phyloP scores from a whole-genome alignment of 495 filamentous ascomycete species.

The Penicillium coprophilum region DNA sequence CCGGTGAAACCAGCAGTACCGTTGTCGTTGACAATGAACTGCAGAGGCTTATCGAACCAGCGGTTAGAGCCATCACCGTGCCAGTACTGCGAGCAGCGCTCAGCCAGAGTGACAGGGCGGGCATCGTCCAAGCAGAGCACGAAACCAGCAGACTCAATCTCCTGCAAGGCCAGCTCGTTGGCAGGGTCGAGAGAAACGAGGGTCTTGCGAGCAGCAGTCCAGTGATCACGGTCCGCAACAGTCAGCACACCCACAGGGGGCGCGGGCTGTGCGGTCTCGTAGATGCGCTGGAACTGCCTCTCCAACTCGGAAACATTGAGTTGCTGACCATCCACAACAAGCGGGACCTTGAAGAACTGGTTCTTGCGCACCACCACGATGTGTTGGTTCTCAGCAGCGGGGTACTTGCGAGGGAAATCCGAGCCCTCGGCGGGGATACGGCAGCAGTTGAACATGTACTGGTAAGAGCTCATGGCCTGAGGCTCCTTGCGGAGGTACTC shows the following conservation, averaged over 20 bases:
- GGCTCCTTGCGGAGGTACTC: constrained; percentile 97
- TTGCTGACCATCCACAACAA: constrained; percentile 74
- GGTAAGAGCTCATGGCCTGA: constrained; percentile 94
- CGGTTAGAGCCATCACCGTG: constrained; percentile 94
- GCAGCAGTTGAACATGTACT: constrained; percentile 98
- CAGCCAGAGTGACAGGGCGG: constrained; percentile 87
- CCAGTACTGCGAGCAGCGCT: constrained; percentile 96
- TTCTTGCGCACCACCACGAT: constrained; percentile 91
- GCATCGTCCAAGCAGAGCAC: constrained; percentile 93
- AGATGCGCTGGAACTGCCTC: constrained; percentile 80
- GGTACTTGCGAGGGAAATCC: constrained; percentile 83
- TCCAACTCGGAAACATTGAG: constrained; percentile 87
- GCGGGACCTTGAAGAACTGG: constrained; percentile 85
- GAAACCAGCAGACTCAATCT: constrained; percentile 89
- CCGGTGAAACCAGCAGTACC: constrained; percentile 97
- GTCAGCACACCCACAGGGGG: constrained; percentile 85
- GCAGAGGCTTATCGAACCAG: constrained; percentile 97
- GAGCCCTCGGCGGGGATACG: constrained; percentile 79
- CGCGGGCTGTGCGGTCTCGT: constrained; percentile 66
- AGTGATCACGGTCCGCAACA: constrained; percentile 86
- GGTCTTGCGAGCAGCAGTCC: constrained; percentile 79
- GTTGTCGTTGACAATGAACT: constrained; percentile 98
- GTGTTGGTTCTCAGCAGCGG: constrained; percentile 72
- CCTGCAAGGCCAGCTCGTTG: constrained; percentile 73
- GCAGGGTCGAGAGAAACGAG: constrained; percentile 71